These are phyloP conservation scores for Phytophthora constricta DNA, from an alignment of 352 stramenopile species.

Conservation along the genomic window DNA sequence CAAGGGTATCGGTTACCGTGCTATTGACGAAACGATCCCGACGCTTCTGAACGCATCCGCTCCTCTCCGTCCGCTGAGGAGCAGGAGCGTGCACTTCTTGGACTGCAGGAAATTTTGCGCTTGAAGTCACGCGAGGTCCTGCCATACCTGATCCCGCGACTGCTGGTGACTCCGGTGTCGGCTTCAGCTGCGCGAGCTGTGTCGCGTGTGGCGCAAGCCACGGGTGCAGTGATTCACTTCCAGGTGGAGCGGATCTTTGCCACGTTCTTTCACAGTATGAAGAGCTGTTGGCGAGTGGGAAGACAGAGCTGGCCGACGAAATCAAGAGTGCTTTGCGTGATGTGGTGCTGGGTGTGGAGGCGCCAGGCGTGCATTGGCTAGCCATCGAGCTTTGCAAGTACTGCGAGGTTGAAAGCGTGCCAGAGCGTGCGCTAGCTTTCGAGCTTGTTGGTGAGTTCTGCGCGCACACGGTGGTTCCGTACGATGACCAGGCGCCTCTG, in stretches of 20 bases:
- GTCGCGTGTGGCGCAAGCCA: slow-evolving; percentile 93
- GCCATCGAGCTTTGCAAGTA: slow-evolving; percentile 95
- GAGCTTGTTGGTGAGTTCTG: slow-evolving; percentile 92
- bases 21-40: slow-evolving; percentile 98
- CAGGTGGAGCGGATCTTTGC: slow-evolving; percentile 96
- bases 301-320: slow-evolving; percentile 57
- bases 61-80: slow-evolving; percentile 49
- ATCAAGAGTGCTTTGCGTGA: slow-evolving; percentile 80
- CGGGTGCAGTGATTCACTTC: slow-evolving; percentile 93
- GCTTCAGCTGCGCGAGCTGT: slow-evolving; percentile 91
- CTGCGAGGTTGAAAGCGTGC: slow-evolving; percentile 89
- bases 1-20: slow-evolving; percentile 93
- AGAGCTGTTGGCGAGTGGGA: slow-evolving; percentile 38
- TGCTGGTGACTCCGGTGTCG: slow-evolving; percentile 94
- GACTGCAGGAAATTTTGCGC: slow-evolving; percentile 97
- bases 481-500: slow-evolving; percentile 94
- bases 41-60: slow-evolving; percentile 95
- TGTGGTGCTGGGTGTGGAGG: slow-evolving; percentile 87
- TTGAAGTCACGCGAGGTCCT: slow-evolving; percentile 97
- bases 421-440: slow-evolving; percentile 91
- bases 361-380: slow-evolving; percentile 94
- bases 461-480: slow-evolving; percentile 85
- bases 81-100: slow-evolving; percentile 93
- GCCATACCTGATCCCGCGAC: slow-evolving; percentile 96
- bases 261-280: slow-evolving; percentile 82